Evolutionary conservation across 768 basidiomycete genomes (phyloP).

Genomic region (Boletus sp.): DNA sequence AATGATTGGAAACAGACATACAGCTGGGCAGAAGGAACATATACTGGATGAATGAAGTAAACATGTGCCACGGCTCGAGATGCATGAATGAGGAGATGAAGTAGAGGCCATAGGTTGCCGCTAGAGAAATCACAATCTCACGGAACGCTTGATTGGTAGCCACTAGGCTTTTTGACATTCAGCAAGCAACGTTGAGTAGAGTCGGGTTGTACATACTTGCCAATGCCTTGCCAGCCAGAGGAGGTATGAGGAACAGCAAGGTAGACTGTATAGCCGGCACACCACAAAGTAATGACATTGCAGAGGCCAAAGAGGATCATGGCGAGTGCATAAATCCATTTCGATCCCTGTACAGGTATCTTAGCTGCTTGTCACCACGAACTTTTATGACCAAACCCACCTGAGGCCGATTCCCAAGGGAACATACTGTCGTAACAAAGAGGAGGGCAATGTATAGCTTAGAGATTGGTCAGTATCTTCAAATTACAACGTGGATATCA

Average conservation of each 20-base stretch:
- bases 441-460: conserved; percentile 81
- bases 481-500: not conserved
- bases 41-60: conserved; percentile 90
- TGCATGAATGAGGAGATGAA: conserved; percentile 85
- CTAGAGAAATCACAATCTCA: conserved; percentile 79
- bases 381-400: conserved; percentile 19
- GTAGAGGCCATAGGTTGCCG: conserved; percentile 80
- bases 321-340: conserved; percentile 76
- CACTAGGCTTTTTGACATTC: conserved; percentile 47
- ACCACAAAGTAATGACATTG: conserved; percentile 80
- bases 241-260: conserved; percentile 72
- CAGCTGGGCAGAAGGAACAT: conserved; percentile 83
- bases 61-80: conserved; percentile 95
- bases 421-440: conserved; percentile 80
- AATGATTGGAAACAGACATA: conserved; percentile 31
- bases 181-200: conserved; percentile 17
- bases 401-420: conserved; percentile 88
- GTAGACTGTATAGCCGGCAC: conserved; percentile 88
- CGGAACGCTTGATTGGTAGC: conserved; percentile 65
- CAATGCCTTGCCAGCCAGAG: conserved; percentile 72
- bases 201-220: conserved; percentile 46
- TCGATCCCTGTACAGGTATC: conserved; percentile 55
- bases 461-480: conserved; percentile 20
- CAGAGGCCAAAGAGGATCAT: conserved; percentile 78
- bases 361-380: conserved; percentile 2